These are phyloP conservation scores for Sphaerosporella brunnea DNA, from an alignment of 495 filamentous ascomycete genomes.

Conservation along the genomic window DNA sequence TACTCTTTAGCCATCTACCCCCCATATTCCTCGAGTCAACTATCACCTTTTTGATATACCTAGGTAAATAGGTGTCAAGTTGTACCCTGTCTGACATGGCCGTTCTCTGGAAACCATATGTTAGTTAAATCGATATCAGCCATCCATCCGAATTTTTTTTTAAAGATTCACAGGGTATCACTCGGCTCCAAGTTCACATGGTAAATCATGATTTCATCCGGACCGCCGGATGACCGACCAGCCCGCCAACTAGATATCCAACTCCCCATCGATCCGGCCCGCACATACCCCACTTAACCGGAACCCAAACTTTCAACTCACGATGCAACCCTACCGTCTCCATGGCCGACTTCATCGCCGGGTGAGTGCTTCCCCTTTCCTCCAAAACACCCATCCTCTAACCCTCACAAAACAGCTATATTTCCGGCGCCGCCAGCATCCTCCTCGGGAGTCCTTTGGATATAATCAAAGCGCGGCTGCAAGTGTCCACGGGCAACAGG, in stretches of 20 bases:
- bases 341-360: constrained; percentile 21
- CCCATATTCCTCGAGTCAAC: no score
- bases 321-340: background rate
- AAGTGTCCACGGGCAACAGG: constrained; percentile 34
- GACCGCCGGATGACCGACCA: background rate
- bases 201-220: background rate
- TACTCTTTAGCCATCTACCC: no score
- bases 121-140: no score
- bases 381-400: background rate
- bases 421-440: constrained; percentile 66
- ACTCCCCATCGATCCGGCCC: background rate
- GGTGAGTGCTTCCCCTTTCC: constrained; percentile 1
- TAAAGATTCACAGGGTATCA: background rate
- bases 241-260: no score
- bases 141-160: no score
- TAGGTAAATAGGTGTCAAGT: no score
- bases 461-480: constrained; percentile 64
- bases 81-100: no score
- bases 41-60: no score
- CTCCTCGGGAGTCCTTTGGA: constrained; percentile 78
- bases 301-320: background rate
- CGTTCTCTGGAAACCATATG: no score
- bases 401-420: constrained; percentile 35
- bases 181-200: background rate
- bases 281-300: background rate